Evolutionary conservation across 257 asterid genomes (phyloP).

Genomic region (Mentha longifolia): DNA sequence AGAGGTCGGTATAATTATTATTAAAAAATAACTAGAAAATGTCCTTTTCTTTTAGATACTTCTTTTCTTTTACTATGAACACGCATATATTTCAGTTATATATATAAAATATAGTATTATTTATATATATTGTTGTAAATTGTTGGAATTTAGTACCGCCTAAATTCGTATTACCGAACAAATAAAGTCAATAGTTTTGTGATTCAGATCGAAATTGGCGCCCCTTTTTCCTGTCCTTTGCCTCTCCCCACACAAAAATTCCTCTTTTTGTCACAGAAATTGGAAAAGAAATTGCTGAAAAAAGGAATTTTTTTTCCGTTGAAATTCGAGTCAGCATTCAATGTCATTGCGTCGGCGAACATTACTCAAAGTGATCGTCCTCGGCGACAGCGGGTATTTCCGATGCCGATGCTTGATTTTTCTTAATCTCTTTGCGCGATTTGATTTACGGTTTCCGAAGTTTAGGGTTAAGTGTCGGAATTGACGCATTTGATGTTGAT

Average conservation of each 20-base stretch:
- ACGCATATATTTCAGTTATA: background rate
- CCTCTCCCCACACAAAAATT: slow-evolving; percentile 27
- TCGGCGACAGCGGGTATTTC: slow-evolving; percentile 95
- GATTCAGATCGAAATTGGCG: slow-evolving; percentile 85
- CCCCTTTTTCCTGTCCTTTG: slow-evolving; percentile 53
- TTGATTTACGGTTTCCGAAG: slow-evolving; percentile 17
- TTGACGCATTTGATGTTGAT: background rate
- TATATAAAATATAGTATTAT: no score
- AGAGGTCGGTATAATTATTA: background rate
- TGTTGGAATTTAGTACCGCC: slow-evolving; percentile 27
- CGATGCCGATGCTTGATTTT: slow-evolving; percentile 4
- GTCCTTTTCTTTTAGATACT: no score
- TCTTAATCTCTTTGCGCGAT: background rate
- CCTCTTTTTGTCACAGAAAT: slow-evolving; percentile 8
- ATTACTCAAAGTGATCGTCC: slow-evolving; percentile 96
- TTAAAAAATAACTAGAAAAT: background rate
- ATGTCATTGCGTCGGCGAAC: slow-evolving; percentile 94
- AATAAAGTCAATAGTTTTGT: slow-evolving; percentile 33
- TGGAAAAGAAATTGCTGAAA: slow-evolving; percentile 6
- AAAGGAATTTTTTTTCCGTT: slow-evolving; percentile 19
- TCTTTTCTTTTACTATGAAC: no score
- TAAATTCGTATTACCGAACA: slow-evolving; percentile 32
- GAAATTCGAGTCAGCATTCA: slow-evolving; percentile 35
- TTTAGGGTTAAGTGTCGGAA: slow-evolving; percentile 33
- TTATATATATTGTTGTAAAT: no score